Percentiles rank a stretch among this genome's conserved stretches.
Evolutionary conservation across 73 alveolate genomes (phyloP).

Genomic region (Paramecium octaurelia): DNA sequence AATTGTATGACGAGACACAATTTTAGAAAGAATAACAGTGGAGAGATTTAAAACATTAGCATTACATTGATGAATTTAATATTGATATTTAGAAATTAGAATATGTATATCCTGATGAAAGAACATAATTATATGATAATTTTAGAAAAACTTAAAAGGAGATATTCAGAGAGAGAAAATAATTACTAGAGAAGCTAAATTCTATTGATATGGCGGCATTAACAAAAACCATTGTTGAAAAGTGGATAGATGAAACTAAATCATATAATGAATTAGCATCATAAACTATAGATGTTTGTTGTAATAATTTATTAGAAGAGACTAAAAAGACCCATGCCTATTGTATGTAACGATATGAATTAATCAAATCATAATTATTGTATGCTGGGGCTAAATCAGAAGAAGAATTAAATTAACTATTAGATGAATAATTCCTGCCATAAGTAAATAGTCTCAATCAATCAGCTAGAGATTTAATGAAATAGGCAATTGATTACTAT

Average conservation of each 20-base stretch:
- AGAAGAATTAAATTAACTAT: slow-evolving; percentile 29
- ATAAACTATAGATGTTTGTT: slow-evolving; percentile 46
- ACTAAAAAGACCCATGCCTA: slow-evolving; percentile 8
- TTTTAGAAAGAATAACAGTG: slow-evolving; percentile 53
- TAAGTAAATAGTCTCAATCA: not conserved
- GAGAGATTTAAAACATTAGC: slow-evolving; percentile 58
- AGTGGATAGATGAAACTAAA: slow-evolving; percentile 60
- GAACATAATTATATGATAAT: slow-evolving; percentile 36
- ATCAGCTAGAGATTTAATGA: slow-evolving; percentile 44
- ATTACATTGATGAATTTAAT: slow-evolving; percentile 39
- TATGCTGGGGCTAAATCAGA: slow-evolving; percentile 37
- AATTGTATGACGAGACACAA: slow-evolving; percentile 1
- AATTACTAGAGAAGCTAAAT: slow-evolving; percentile 11
- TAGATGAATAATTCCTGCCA: slow-evolving; percentile 17
- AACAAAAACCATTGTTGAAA: slow-evolving; percentile 45
- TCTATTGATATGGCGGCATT: not conserved
- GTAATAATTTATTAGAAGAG: slow-evolving; percentile 49
- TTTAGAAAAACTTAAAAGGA: slow-evolving; percentile 18
- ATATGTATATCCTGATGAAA: slow-evolving; percentile 55
- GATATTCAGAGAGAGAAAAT: slow-evolving; percentile 40
- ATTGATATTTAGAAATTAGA: slow-evolving; percentile 25
- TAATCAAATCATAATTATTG: not conserved
- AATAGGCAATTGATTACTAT: slow-evolving; percentile 37
- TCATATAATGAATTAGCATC: slow-evolving; percentile 45
- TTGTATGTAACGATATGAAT: slow-evolving; percentile 9